These are phyloP conservation scores for Eragrostis nindensis DNA, from an alignment of 176 grass and related monocot species.

Conservation along the genomic window DNA sequence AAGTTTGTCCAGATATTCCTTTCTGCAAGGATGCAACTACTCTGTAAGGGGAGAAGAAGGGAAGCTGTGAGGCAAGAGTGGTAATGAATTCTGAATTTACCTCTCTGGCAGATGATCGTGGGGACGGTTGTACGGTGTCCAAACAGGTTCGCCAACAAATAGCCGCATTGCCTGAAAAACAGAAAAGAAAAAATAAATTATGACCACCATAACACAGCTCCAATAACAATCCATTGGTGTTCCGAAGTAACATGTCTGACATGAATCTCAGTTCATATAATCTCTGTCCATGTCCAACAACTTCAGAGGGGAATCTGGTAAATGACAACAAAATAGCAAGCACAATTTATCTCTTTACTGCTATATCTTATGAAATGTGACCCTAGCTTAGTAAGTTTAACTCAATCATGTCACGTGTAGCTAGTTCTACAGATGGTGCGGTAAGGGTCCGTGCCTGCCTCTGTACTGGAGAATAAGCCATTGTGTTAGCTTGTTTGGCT, in stretches of 20 bases:
- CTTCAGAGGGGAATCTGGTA: neutral
- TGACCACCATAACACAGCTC: neutral
- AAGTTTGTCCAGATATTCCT: slow-evolving; percentile 68
- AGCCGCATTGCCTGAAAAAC: slow-evolving; percentile 80
- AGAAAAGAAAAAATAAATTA: no score
- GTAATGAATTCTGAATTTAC: slow-evolving; percentile 34
- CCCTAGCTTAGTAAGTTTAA: neutral
- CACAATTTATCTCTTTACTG: neutral
- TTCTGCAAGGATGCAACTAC: slow-evolving; percentile 47
- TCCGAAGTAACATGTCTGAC: neutral
- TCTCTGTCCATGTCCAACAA: neutral
- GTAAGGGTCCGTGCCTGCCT: neutral
- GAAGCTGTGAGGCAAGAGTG: neutral
- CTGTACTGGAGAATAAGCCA: neutral
- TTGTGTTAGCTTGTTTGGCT: neutral
- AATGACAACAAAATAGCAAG: neutral
- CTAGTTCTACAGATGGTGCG: neutral
- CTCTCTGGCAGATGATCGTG: slow-evolving; percentile 75
- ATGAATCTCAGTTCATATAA: neutral
- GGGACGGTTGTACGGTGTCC: slow-evolving; percentile 85
- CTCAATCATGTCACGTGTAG: neutral
- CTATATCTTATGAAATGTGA: neutral
- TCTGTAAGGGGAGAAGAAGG: neutral
- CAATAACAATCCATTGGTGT: neutral
- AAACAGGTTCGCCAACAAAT: slow-evolving; percentile 87